Percentiles rank a stretch among this genome's conserved stretches.
Evolutionary conservation across 345 rosid species (phyloP).

Genomic region (Trapa bicornis): DNA sequence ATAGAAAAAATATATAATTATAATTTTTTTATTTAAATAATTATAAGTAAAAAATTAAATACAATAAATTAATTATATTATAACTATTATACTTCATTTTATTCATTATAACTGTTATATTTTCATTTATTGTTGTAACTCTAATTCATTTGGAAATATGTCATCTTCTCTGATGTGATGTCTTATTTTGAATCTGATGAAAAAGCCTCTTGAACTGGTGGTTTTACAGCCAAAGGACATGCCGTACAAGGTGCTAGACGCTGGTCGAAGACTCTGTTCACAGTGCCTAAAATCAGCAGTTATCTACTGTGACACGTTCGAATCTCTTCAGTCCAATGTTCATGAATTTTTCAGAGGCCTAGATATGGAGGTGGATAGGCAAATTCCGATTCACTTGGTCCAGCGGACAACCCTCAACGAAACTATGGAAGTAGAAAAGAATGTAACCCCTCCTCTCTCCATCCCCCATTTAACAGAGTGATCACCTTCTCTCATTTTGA

Average conservation of each 20-base stretch:
- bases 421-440: constrained; percentile 18
- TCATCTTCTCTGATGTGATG: not conserved
- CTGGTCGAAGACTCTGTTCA: constrained; percentile 34
- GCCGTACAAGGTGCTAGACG: constrained; percentile 25
- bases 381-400: not conserved
- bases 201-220: not conserved
- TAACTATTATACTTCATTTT: no score
- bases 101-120: no score
- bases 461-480: not conserved
- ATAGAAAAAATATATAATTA: no score
- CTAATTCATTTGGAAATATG: not conserved
- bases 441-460: not conserved
- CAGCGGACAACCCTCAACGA: constrained; percentile 17
- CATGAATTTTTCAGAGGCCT: not conserved
- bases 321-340: not conserved
- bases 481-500: not conserved
- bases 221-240: constrained; percentile 12
- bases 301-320: constrained; percentile 14
- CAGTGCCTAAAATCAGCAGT: constrained; percentile 16
- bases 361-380: not conserved
- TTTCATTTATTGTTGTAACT: no score
- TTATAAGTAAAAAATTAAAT: no score
- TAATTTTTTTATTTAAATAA: no score
- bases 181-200: not conserved
- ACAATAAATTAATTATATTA: no score